Evolutionary conservation across 2,329 filamentous ascomycete genomes (phyloP).

Genomic region (Chaetothyriales sp.): DNA sequence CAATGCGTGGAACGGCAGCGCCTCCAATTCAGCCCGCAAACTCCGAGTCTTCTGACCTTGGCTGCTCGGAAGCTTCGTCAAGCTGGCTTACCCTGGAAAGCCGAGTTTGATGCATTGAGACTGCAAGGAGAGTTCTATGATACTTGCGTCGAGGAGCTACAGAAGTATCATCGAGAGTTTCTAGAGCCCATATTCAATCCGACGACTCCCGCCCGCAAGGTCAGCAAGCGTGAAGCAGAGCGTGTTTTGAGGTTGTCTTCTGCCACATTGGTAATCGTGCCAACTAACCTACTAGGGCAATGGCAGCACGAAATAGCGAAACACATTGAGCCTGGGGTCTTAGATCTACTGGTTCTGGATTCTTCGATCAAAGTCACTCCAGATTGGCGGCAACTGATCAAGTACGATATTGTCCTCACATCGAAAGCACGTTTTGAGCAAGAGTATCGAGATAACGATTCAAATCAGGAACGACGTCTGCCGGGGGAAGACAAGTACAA

Average conservation of each 20-base stretch:
- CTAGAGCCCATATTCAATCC: conserved; percentile 36
- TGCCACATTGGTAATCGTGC: conserved; percentile 65
- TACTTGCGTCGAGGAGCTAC: conserved; percentile 43
- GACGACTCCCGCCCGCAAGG: conserved; percentile 22
- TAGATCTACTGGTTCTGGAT: conserved; percentile 53
- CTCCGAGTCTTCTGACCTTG: conserved; percentile 61
- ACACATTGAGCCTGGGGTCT: conserved; percentile 48
- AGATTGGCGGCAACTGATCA: conserved; percentile 41
- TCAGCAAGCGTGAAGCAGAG: conserved; percentile 20
- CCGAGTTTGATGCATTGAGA: conserved; percentile 43
- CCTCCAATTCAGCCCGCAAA: conserved; percentile 30
- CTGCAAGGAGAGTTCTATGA: conserved; percentile 38
- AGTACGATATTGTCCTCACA: conserved; percentile 66
- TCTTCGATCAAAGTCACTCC: conserved; percentile 43
- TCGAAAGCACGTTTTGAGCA: conserved; percentile 59
- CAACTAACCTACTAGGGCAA: conserved; percentile 68
- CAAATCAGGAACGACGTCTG: conserved; percentile 35
- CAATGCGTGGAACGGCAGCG: conserved; percentile 37
- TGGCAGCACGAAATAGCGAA: conserved; percentile 71
- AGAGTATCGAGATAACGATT: conserved; percentile 42
- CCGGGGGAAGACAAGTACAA: conserved; percentile 35
- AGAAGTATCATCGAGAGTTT: conserved; percentile 47
- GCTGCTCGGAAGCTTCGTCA: conserved; percentile 55
- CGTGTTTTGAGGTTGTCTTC: conserved; percentile 47
- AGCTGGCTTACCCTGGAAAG: conserved; percentile 56